Evolutionary conservation across 371 early-diverging fungal species (phyloP).

Genomic region (Funneliformis caledonium): DNA sequence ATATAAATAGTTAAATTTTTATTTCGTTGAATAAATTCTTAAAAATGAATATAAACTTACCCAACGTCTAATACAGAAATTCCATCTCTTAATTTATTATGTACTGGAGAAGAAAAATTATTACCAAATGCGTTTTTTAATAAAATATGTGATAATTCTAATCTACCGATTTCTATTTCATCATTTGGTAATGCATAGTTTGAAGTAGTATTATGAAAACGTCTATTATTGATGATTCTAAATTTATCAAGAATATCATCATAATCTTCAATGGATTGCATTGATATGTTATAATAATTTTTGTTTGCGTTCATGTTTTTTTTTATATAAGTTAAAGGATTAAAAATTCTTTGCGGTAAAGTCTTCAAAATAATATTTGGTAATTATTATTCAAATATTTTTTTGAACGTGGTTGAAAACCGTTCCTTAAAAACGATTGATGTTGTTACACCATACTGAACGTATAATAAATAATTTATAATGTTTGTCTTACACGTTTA

Average conservation of each 20-base stretch:
- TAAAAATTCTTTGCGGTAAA: too few relatives aligned
- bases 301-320: too few relatives aligned
- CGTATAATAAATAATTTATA: too few relatives aligned
- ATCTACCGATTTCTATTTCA: background rate
- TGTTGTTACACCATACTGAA: too few relatives aligned
- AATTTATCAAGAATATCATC: background rate
- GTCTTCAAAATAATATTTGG: too few relatives aligned
- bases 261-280: background rate
- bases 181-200: slow-evolving; percentile 24
- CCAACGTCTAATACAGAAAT: slow-evolving; percentile 20
- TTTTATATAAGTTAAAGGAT: too few relatives aligned
- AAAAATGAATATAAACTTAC: background rate
- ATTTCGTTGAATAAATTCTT: background rate
- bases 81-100: background rate
- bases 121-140: background rate
- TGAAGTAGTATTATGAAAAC: slow-evolving; percentile 3
- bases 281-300: too few relatives aligned
- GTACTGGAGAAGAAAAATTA: slow-evolving; percentile 25
- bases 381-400: too few relatives aligned
- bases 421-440: too few relatives aligned
- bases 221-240: slow-evolving; percentile 2
- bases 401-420: too few relatives aligned
- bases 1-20: background rate
- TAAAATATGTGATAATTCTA: background rate
- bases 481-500: too few relatives aligned